phyloP scores from a whole-genome alignment of 768 basidiomycete genomes.

The Polyporus arcularius region DNA sequence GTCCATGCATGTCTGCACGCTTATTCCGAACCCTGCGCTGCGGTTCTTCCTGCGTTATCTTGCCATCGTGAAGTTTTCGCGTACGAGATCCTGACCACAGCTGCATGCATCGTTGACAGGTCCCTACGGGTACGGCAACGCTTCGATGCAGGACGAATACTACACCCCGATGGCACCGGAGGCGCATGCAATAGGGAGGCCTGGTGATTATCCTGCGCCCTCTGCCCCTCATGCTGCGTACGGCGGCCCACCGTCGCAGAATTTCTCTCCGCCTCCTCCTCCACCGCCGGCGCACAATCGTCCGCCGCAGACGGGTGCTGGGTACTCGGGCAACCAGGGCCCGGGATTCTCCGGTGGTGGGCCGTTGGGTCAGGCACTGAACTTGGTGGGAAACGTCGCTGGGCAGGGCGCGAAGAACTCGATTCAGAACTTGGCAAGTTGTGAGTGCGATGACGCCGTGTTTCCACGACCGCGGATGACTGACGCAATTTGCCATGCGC shows the following conservation, averaged over 20 bases:
- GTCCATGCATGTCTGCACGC: background rate
- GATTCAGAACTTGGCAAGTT: slow-evolving; percentile 48
- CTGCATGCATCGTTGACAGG: slow-evolving; percentile 22
- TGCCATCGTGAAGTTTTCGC: too few relatives aligned
- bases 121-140: slow-evolving; percentile 25
- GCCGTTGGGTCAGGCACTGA: slow-evolving; percentile 45
- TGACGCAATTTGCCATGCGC: slow-evolving; percentile 4
- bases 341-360: slow-evolving; percentile 23
- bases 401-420: slow-evolving; percentile 43
- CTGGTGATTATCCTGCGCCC: background rate
- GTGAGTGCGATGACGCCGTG: slow-evolving; percentile 39
- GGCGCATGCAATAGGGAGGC: too few relatives aligned
- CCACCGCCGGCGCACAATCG: slow-evolving; percentile 28
- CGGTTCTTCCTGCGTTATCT: background rate
- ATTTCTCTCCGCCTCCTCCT: slow-evolving; percentile 11
- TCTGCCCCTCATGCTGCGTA: slow-evolving; percentile 6
- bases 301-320: slow-evolving; percentile 14
- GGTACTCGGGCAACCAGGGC: background rate
- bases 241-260: slow-evolving; percentile 2
- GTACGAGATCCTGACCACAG: slow-evolving; percentile 21
- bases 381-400: slow-evolving; percentile 56
- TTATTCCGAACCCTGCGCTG: background rate
- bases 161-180: slow-evolving; percentile 5
- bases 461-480: background rate
- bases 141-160: slow-evolving; percentile 22